Conservation (phyloP, 106 monocot species). For the Allium cepa region DNA sequence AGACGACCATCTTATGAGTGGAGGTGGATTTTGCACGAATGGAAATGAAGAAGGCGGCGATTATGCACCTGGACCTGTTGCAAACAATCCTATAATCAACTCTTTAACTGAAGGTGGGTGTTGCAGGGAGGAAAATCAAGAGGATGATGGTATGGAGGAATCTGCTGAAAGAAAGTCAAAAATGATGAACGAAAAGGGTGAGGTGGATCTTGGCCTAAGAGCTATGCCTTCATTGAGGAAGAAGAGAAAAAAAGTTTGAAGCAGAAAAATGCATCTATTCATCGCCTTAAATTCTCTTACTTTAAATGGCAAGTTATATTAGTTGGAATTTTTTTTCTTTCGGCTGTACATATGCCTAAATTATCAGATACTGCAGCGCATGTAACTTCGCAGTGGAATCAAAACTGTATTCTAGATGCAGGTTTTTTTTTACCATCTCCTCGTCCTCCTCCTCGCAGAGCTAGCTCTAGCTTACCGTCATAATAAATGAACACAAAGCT, state of each 20-base stretch:
- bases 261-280: neutral
- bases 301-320: no score
- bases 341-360: no score
- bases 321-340: no score
- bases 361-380: no score
- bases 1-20: slow-evolving; percentile 18
- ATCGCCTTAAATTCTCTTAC: no score
- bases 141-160: neutral
- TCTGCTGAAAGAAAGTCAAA: no score
- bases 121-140: neutral
- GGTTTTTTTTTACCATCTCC: no score
- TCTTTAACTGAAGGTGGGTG: neutral
- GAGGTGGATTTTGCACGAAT: slow-evolving; percentile 31
- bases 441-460: no score
- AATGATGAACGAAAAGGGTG: neutral
- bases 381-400: no score
- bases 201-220: slow-evolving; percentile 15
- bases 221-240: slow-evolving; percentile 66
- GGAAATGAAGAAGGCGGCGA: slow-evolving; percentile 5
- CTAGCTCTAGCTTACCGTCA: no score
- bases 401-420: no score
- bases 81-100: neutral
- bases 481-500: no score
- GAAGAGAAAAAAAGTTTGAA: slow-evolving; percentile 32
- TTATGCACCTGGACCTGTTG: neutral